Evolutionary conservation across 1,284 basidiomycete genomes (phyloP).

Genomic region (Cryptococcus deneoformans): DNA sequence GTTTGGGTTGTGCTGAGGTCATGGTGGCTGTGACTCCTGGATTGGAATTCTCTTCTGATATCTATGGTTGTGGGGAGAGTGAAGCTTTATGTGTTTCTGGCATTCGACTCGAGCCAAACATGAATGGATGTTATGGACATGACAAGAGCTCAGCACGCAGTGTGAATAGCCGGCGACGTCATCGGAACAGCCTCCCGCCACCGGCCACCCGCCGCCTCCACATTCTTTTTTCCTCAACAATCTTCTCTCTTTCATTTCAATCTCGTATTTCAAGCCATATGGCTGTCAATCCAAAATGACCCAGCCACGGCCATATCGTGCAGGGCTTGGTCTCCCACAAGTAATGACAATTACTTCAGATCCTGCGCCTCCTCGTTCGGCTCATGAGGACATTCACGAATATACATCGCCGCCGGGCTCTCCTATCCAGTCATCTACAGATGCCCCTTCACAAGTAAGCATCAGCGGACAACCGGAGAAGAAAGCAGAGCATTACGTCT

Average conservation of each 20-base stretch:
- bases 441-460: background rate
- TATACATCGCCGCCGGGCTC: background rate
- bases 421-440: background rate
- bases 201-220: too few species aligned
- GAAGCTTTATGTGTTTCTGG: background rate
- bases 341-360: slow-evolving; percentile 30
- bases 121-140: too few species aligned
- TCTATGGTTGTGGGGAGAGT: background rate
- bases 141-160: too few species aligned
- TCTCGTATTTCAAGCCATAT: too few species aligned
- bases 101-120: too few species aligned
- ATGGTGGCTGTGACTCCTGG: background rate
- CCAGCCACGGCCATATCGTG: slow-evolving; percentile 9
- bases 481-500: background rate
- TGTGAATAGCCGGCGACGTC: too few species aligned
- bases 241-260: too few species aligned
- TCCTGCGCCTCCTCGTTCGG: slow-evolving; percentile 8
- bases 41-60: background rate
- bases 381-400: background rate
- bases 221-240: too few species aligned
- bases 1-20: background rate
- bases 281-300: background rate
- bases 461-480: too few species aligned
- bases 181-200: too few species aligned
- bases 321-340: slow-evolving; percentile 27